Evolutionary conservation across 768 basidiomycete species (phyloP).

Genomic region (Mrakia gelida): DNA sequence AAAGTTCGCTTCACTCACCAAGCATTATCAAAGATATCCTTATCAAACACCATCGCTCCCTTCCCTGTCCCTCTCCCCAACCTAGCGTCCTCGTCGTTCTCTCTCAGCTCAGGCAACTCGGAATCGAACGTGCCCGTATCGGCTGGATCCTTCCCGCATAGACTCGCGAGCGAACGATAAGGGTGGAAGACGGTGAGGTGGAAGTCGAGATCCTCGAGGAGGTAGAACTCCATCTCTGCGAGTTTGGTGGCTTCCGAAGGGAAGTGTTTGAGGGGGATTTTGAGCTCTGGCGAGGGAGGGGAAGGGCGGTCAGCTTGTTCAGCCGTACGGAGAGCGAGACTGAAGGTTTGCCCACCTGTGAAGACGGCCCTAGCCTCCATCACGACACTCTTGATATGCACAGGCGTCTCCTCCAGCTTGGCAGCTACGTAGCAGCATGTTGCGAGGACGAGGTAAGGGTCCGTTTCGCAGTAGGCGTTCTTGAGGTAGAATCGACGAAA

Average conservation of each 20-base stretch:
- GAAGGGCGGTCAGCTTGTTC: not conserved
- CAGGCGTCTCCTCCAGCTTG: constrained; percentile 92
- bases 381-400: constrained; percentile 89
- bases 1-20: constrained; percentile 57
- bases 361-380: constrained; percentile 75
- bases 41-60: constrained; percentile 44
- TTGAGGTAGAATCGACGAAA: constrained; percentile 96
- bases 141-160: constrained; percentile 61
- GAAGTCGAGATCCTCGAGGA: constrained; percentile 93
- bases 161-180: constrained; percentile 75
- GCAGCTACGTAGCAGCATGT: constrained; percentile 95
- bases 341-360: constrained; percentile 37
- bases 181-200: constrained; percentile 92
- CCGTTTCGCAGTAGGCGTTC: constrained; percentile 92
- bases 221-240: constrained; percentile 99
- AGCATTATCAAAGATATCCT: constrained; percentile 74
- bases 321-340: too few species aligned
- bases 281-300: constrained; percentile 16
- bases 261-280: constrained; percentile 59
- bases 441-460: constrained; percentile 85
- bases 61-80: constrained; percentile 43
- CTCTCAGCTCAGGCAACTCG: constrained; percentile 15
- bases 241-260: constrained; percentile 82
- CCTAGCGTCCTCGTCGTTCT: constrained; percentile 35
- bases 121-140: constrained; percentile 43